These are phyloP conservation scores for Rutidosis leptorrhynchoides DNA, from an alignment of 129 eudicot species.

Conservation along the genomic window DNA sequence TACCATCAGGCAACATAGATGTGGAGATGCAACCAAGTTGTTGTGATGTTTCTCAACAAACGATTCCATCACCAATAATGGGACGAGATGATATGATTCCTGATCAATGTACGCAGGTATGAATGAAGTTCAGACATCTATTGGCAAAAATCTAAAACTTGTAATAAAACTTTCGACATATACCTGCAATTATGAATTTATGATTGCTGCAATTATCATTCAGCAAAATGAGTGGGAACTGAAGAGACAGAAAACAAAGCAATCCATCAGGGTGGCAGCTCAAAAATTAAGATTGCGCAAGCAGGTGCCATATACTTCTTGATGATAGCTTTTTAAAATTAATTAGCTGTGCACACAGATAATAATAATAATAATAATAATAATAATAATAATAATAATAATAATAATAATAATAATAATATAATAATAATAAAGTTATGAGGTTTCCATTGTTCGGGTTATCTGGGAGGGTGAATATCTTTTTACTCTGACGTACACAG, in stretches of 20 bases:
- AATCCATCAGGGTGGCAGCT: constrained; percentile 90
- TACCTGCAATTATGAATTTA: constrained; percentile 1
- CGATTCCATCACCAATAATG: not conserved
- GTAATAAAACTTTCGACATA: not conserved
- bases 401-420: too few species aligned
- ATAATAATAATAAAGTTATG: too few species aligned
- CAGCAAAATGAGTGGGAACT: constrained; percentile 85
- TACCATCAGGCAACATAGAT: constrained; percentile 41
- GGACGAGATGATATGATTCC: not conserved
- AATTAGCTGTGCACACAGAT: not conserved
- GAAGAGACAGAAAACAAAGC: constrained; percentile 87
- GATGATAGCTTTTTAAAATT: not conserved
- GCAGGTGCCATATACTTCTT: constrained; percentile 48
- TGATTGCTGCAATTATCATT: constrained; percentile 2
- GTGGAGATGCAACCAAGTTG: constrained; percentile 48
- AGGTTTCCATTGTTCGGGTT: too few species aligned
- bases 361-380: not conserved
- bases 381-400: too few species aligned
- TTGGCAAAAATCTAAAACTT: not conserved
- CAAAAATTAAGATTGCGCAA: constrained; percentile 88
- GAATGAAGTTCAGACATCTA: not conserved
- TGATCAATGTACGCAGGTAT: constrained; percentile 1
- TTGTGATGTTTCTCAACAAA: not conserved
- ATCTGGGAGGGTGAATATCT: too few species aligned
- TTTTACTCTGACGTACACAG: too few species aligned